Evolutionary conservation across 2,329 filamentous ascomycete genomes (phyloP), one percentile per base, ranked within the genome.

Genomic region (Volutella citrinella): DNA sequence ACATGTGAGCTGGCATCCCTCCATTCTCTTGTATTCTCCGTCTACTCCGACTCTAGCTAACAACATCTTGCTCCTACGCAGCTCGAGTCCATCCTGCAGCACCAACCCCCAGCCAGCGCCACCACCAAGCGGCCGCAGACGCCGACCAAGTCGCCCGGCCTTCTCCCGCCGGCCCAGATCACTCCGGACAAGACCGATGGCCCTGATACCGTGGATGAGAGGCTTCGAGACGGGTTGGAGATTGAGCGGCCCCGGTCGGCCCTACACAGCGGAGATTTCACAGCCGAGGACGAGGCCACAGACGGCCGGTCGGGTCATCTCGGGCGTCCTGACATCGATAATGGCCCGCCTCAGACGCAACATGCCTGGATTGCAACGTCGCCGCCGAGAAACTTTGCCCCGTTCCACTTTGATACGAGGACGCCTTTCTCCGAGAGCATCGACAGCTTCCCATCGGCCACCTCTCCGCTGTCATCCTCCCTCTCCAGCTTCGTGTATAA

Each of bases 181-280:
- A 69, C 68, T 3, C 70, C 70, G 5, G 69, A 71, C 41, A 72
- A 64, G 45, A 52, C 38, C 26, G 50, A 49, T 22, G 52, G 54
- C 25, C 42, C 47, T 12, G 40, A 49, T 20, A 40, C 50, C 14
- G 38, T 48, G 7, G 61, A 66, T 27, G 63, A 69, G 38, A 66
- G 68, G 41, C 48, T 76, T 27, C 66, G 68, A 40, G 69, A 77
- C 38, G 76, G 80, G 6, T 55, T 77, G 44, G 76, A 79, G 44
- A 91, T 95, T 43, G 83, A 90, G 59, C 77, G 90, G 32, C 91
- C 91, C 28, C 74, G 86, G 34, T 97, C 91, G 19, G 81, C 81
- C 27, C 64, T 84, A 10, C 81, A 85, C 47, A 79, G 75, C 41
- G 81, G 81, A 5, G 75, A 84, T 53, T 85, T 85, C 38, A 82